These are phyloP conservation scores for Dryas octopetala DNA, from an alignment of 306 rosid species.

Conservation along the genomic window DNA sequence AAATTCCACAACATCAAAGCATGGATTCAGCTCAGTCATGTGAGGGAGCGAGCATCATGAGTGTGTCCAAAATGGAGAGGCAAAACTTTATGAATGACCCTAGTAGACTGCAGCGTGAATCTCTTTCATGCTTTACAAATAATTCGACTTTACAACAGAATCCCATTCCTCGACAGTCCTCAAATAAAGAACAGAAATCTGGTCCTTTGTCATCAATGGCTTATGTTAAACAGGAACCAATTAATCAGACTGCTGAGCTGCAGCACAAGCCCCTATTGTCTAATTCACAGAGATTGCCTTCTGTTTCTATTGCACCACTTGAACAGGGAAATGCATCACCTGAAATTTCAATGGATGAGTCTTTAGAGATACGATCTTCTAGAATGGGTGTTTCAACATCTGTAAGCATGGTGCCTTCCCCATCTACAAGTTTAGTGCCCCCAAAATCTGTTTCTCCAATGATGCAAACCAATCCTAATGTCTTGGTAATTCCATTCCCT, in stretches of 20 bases:
- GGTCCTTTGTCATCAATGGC: slow-evolving; percentile 46
- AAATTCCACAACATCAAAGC: slow-evolving; percentile 58
- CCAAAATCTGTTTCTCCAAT: slow-evolving; percentile 47
- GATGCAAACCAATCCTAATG: slow-evolving; percentile 46
- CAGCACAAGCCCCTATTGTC: slow-evolving; percentile 54
- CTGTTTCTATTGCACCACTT: slow-evolving; percentile 46
- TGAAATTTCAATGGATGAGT: slow-evolving; percentile 53
- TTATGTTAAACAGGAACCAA: slow-evolving; percentile 65
- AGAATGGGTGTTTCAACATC: slow-evolving; percentile 57
- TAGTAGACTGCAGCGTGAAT: slow-evolving; percentile 61
- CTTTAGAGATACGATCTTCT: slow-evolving; percentile 51
- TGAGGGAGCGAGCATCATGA: slow-evolving; percentile 43
- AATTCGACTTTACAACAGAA: slow-evolving; percentile 54
- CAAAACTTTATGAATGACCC: slow-evolving; percentile 51
- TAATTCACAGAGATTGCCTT: slow-evolving; percentile 57
- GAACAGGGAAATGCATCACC: slow-evolving; percentile 58
- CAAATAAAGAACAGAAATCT: slow-evolving; percentile 62
- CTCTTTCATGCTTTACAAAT: slow-evolving; percentile 40
- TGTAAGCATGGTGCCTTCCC: slow-evolving; percentile 38
- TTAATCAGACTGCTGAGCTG: slow-evolving; percentile 61
- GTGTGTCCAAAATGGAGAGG: slow-evolving; percentile 45
- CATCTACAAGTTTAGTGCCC: slow-evolving; percentile 46
- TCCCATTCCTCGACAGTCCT: slow-evolving; percentile 51
- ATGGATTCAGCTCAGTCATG: slow-evolving; percentile 50
- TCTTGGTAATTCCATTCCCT: slow-evolving; percentile 31